Percentiles rank a stretch among this genome's conserved stretches.
Conservation (phyloP, 2,329 filamentous ascomycete genomes). For the Calonectria ilicicola region DNA sequence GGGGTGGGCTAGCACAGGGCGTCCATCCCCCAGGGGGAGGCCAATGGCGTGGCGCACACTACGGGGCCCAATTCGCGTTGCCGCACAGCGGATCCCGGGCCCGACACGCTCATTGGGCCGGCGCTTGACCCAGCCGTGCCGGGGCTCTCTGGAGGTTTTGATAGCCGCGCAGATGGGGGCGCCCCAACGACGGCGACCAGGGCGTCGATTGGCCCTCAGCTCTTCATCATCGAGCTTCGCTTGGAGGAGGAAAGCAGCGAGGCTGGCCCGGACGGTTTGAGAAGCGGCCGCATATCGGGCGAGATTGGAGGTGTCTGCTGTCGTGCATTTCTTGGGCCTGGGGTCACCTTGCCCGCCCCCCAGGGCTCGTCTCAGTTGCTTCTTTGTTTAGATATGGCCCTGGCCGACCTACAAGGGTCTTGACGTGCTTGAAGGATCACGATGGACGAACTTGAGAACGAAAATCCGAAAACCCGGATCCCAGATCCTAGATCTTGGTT, state of each 20-base stretch:
- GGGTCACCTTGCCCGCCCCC: neutral
- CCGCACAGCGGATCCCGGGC: conserved; percentile 19
- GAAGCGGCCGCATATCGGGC: conserved; percentile 43
- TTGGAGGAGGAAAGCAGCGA: conserved; percentile 17
- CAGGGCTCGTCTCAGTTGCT: conserved; percentile 5
- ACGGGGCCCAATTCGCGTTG: neutral
- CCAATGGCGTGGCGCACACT: conserved; percentile 36
- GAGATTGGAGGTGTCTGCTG: conserved; percentile 41
- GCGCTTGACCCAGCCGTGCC: neutral
- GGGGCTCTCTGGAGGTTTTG: conserved; percentile 6
- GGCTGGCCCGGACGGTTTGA: conserved; percentile 40
- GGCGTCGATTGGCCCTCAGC: conserved; percentile 37
- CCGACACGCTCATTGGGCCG: conserved; percentile 12
- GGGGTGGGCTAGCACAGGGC: conserved; percentile 22
- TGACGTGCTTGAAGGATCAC: conserved; percentile 2
- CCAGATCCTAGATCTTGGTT: neutral
- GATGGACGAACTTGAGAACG: neutral
- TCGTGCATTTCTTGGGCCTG: neutral
- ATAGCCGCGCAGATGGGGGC: conserved; percentile 28
- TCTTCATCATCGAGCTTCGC: conserved; percentile 26
- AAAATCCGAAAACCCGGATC: neutral
- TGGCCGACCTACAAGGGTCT: neutral
- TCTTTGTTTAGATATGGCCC: conserved; percentile 10
- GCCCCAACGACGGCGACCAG: neutral
- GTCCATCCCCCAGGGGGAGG: neutral